Evolutionary conservation across 148 eudicot species (phyloP).

Genomic region (Mesembryanthemum crystallinum): DNA sequence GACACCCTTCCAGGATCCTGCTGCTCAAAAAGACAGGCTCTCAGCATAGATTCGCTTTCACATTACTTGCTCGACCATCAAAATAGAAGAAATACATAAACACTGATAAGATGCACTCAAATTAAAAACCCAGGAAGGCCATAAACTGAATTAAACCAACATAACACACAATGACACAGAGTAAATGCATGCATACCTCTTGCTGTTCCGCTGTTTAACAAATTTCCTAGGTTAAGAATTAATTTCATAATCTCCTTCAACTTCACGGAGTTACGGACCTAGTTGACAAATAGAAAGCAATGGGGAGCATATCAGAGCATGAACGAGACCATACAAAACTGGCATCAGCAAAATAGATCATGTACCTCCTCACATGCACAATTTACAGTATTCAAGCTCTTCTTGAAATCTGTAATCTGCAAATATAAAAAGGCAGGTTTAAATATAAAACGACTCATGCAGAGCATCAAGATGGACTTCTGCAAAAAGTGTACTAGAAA

Average conservation of each 20-base stretch:
- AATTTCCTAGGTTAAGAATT: constrained; percentile 76
- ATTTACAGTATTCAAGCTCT: constrained; percentile 72
- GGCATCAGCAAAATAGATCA: constrained; percentile 12
- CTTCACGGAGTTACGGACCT: constrained; percentile 78
- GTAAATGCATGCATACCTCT: constrained; percentile 52
- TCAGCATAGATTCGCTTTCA: neutral
- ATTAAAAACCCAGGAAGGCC: neutral
- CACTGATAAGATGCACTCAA: neutral
- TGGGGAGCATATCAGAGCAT: constrained; percentile 20
- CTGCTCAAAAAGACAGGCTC: neutral
- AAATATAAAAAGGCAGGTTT: constrained; percentile 9
- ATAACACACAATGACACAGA: neutral
- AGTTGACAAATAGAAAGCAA: constrained; percentile 23
- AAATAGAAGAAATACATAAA: neutral
- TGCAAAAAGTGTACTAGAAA: neutral
- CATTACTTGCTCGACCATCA: neutral
- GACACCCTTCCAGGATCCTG: too few species aligned
- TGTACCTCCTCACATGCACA: constrained; percentile 85
- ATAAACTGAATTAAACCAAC: neutral
- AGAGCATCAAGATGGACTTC: neutral
- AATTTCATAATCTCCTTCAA: constrained; percentile 80
- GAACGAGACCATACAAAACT: constrained; percentile 17
- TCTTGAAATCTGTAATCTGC: constrained; percentile 75
- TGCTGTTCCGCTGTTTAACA: constrained; percentile 89
- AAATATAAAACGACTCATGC: constrained; percentile 11